phyloP scores from a whole-genome alignment of 768 basidiomycete species.

The Amanita exitialis region DNA sequence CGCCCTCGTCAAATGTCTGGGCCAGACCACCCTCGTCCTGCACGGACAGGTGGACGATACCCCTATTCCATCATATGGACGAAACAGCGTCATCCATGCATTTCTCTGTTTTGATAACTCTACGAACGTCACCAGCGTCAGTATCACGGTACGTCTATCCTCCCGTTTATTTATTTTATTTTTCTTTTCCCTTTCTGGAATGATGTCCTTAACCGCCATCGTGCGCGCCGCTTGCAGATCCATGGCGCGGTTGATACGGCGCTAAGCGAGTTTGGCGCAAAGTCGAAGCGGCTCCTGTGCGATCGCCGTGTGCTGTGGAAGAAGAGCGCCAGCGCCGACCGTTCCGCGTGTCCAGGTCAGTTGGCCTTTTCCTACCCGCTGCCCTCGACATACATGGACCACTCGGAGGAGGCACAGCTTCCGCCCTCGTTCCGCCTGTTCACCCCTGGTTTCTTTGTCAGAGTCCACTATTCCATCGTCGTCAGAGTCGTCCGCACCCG shows the following conservation, averaged over 20 bases:
- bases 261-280: constrained; percentile 27
- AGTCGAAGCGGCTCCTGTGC: constrained; percentile 21
- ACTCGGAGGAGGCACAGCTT: constrained; percentile 20
- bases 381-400: constrained; percentile 35
- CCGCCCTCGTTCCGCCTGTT: constrained; percentile 38
- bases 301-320: constrained; percentile 26
- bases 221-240: constrained; percentile 15
- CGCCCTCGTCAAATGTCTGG: constrained; percentile 28
- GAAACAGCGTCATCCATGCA: constrained; percentile 29
- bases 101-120: constrained; percentile 29
- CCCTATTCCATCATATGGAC: constrained; percentile 33
- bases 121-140: constrained; percentile 29
- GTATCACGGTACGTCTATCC: constrained; percentile 29
- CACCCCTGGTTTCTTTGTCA: constrained; percentile 23
- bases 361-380: constrained; percentile 34
- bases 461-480: constrained; percentile 34
- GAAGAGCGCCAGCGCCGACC: constrained; percentile 12
- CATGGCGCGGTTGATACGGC: constrained; percentile 30
- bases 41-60: constrained; percentile 34
- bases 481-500: constrained; percentile 29
- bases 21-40: constrained; percentile 30
- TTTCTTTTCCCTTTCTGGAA: too few relatives aligned
- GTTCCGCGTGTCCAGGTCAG: constrained; percentile 17
- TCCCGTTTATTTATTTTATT: neutral
- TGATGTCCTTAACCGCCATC: too few relatives aligned